phyloP scores from a whole-genome alignment of 108 stramenopile species.

The Fragilariopsis cylindrus region DNA sequence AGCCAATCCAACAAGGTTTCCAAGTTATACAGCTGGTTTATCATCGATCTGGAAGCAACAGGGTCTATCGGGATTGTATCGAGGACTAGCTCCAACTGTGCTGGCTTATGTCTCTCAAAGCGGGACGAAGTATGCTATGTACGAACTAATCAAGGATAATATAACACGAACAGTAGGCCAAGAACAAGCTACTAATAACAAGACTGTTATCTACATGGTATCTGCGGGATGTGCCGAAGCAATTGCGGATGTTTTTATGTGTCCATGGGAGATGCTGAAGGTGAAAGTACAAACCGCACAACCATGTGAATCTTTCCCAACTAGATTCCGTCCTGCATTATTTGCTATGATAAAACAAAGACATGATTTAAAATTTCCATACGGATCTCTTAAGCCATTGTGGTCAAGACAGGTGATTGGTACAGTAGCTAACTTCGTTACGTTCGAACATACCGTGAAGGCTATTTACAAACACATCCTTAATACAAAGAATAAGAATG shows the following conservation, averaged over 20 bases:
- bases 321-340: constrained; percentile 17
- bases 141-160: constrained; percentile 43
- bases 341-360: constrained; percentile 9
- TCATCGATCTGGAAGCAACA: constrained; percentile 15
- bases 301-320: constrained; percentile 2
- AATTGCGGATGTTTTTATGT: constrained; percentile 39
- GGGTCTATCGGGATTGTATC: constrained; percentile 25
- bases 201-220: constrained; percentile 23
- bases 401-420: constrained; percentile 35
- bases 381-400: constrained; percentile 33
- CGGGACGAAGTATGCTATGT: constrained; percentile 37
- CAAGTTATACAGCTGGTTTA: constrained; percentile 21
- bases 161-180: background rate
- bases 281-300: constrained; percentile 30
- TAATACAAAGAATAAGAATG: constrained; percentile 10
- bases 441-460: constrained; percentile 31
- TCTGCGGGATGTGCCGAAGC: constrained; percentile 37
- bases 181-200: constrained; percentile 20
- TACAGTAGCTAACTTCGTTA: constrained; percentile 34
- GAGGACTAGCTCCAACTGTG: constrained; percentile 22
- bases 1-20: constrained; percentile 25
- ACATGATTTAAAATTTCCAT: constrained; percentile 21
- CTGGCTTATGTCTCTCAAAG: constrained; percentile 27
- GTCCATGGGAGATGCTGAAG: constrained; percentile 49
- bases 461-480: constrained; percentile 10